phyloP scores from a whole-genome alignment of 257 asterid genomes.

The Penstemon eatonii region DNA sequence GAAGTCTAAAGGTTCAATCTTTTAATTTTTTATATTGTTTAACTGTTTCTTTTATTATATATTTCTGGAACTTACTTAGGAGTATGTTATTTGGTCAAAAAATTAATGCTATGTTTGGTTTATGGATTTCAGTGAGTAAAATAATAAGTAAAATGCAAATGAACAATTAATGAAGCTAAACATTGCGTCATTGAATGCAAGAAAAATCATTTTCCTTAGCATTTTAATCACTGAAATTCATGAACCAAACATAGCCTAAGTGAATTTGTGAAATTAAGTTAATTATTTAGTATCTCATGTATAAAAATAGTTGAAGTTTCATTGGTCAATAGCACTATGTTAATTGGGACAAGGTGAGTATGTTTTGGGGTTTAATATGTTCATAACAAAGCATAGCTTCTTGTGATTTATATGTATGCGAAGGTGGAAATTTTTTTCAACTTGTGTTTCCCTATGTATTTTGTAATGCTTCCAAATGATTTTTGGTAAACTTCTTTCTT shows the following conservation, averaged over 20 bases:
- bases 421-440: conserved; percentile 1
- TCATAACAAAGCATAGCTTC: not conserved
- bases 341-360: not conserved
- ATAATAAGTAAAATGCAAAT: no score
- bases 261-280: no score
- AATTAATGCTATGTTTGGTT: no score
- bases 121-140: no score
- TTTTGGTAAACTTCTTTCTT: conserved; percentile 33
- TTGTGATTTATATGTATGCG: not conserved
- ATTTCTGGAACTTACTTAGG: not conserved
- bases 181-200: no score
- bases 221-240: no score
- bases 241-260: no score
- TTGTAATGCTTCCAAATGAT: conserved; percentile 9
- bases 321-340: not conserved
- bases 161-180: no score
- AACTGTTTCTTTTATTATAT: not conserved
- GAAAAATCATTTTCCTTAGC: no score
- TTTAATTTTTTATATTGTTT: not conserved
- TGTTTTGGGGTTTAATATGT: not conserved
- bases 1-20: not conserved
- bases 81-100: not conserved
- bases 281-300: no score
- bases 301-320: no score
- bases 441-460: conserved; percentile 21